Percentiles rank a stretch among this genome's conserved stretches.
These are phyloP conservation scores for Saussurea involucrata DNA, from an alignment of 129 eudicot species.

Conservation along the genomic window DNA sequence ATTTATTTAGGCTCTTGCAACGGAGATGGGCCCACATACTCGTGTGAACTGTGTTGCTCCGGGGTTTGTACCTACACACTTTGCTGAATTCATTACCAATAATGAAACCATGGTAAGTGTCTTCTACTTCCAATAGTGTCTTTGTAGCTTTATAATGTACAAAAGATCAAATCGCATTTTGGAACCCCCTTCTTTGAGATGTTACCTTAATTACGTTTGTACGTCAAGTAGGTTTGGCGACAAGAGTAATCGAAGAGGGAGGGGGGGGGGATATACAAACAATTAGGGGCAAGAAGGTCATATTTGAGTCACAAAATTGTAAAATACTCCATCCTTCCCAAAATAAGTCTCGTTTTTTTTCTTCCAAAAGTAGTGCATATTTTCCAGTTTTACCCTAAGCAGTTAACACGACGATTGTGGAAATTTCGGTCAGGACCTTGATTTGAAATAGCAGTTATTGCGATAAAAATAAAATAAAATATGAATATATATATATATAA, in stretches of 20 bases:
- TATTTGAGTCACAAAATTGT: neutral
- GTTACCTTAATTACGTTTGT: neutral
- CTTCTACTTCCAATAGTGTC: neutral
- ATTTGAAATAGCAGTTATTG: too few species aligned
- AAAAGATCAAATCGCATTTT: neutral
- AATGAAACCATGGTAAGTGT: constrained; percentile 45
- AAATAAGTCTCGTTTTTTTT: neutral
- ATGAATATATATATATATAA: too few species aligned
- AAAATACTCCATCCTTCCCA: neutral
- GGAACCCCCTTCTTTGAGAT: neutral
- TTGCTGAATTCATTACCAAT: constrained; percentile 54
- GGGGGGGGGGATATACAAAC: neutral
- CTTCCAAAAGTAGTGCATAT: neutral
- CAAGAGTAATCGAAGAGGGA: neutral
- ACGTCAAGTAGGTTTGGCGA: neutral
- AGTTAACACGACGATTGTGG: too few species aligned
- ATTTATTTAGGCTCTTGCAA: constrained; percentile 78
- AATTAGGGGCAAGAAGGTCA: neutral
- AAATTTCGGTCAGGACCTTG: too few species aligned
- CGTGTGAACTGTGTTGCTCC: constrained; percentile 97
- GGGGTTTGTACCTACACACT: constrained; percentile 88
- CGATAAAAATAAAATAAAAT: too few species aligned
- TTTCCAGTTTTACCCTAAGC: neutral
- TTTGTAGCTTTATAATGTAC: neutral
- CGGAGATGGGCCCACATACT: constrained; percentile 81